Base-by-base conservation (phyloP, 352 stramenopile species). In the Phytophthora niederhauseri region DNA sequence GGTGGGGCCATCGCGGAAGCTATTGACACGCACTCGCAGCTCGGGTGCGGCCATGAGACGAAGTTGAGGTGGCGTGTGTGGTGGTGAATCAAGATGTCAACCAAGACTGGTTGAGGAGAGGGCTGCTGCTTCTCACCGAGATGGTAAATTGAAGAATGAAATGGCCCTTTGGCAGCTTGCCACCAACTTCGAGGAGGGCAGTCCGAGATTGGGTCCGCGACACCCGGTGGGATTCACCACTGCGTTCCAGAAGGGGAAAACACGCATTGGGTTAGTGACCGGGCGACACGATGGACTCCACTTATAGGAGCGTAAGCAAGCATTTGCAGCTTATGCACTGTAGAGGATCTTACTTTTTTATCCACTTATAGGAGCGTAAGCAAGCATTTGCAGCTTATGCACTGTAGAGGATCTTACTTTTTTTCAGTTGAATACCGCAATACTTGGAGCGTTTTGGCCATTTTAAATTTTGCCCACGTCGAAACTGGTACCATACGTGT, bases 141-240 rank as follows among this genome's bases (percentile, higher is more conserved):
- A 50, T 30, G 67, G 66, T 31, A 56, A 65, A 65, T 54, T 73
- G 53, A 60, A 56, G 53, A 73, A 68, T 73, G 66, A 58, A 26
- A 3, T 34, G 30, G 30, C 24, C 45, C 3, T 17, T 70, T 55
- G n/a, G 19, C n/a, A 50, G n/a, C 8, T n/a, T 54, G 20, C 20
- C 51, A 57, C 24, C 22, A 55, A 49, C 43, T 52, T 69, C 45
- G 54, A 59, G 14, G 22, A 51, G 45, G 24, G 45, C 19, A 22
- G 17, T 20, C 41, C 17, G 46, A 17, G 11, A n/a, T 28, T 19
- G 19, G 9, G 46, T 19, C 45, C 38, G 61, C 20, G 43, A 64
- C 57, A 59, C 59, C 14, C 17, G 17, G 60, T 66, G 60, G 60
- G 60, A 51, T 57, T 63, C 52, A 68, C 53, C 52, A 68, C 53